Base-by-base conservation (phyloP, 495 filamentous ascomycete genomes). In the Astrothelium macrocarpum region DNA sequence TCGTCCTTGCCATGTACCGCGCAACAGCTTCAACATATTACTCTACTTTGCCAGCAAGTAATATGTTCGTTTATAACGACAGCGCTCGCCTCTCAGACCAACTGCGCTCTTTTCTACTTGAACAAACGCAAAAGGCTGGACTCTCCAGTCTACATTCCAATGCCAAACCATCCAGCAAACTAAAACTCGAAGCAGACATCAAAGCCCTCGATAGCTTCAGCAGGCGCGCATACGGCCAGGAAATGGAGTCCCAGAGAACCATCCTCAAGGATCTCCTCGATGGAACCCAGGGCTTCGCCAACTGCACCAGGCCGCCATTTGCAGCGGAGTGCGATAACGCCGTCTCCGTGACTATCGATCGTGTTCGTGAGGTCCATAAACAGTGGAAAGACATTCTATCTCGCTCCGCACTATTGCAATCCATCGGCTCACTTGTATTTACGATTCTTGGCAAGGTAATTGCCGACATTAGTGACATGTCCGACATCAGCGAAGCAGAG, bases 41-140 rank as follows among this genome's bases (percentile, higher is more conserved):
- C 74, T 67, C 80, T 53, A 78, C 79, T 25, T 26, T 53, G 1
- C 59, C 60, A 3, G 82, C 85, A 29, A 90, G 90, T 3, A 90
- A 88, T 69, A 94, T 96, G 89, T 90, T 87, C 66, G 80, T 96
- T 49, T 99, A 97, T 73, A 97, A 99, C 69, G 94, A 99, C 71
- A 84, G 88, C 59, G 77, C 82, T 29, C 92, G 90, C 68, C 81
- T 98, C 1, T 81, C 90, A 0, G 85, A 89, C 61, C 78, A 81
- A 34, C 81, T 97, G n/a, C 76, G 78, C n/a, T 75, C 83, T 14
- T 78, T 90, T 53, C 67, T 79, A 0, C 71, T 77, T 11, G 72
- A 84, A n/a, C 74, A 78, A 60, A 67, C 72, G 23, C 75, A 78
- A 25, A 73, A 83, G 75, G 80, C 79, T 77, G 65, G 61, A 62